Percentiles rank a stretch among this genome's conserved stretches.
These are phyloP conservation scores for Elsinoe ampelina DNA, from an alignment of 2,329 filamentous ascomycete species.

Conservation along the genomic window DNA sequence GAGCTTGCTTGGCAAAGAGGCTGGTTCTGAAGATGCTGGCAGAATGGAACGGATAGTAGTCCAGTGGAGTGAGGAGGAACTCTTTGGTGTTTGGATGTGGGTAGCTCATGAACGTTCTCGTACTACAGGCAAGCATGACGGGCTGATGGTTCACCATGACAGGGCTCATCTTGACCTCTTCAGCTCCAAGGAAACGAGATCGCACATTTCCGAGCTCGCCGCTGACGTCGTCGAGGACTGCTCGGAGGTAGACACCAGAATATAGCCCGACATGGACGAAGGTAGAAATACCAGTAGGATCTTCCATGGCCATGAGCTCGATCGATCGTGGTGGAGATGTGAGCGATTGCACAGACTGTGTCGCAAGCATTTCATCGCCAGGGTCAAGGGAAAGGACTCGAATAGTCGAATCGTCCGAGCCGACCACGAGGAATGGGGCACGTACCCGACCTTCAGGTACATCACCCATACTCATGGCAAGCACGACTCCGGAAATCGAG, in stretches of 20 bases:
- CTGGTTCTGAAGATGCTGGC: slow-evolving; percentile 76
- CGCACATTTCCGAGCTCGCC: slow-evolving; percentile 92
- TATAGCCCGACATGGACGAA: slow-evolving; percentile 94
- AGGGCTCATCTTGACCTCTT: slow-evolving; percentile 79
- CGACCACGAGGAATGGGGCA: slow-evolving; percentile 89
- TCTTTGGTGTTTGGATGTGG: slow-evolving; percentile 76
- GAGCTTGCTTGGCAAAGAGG: slow-evolving; percentile 62
- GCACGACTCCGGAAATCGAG: slow-evolving; percentile 91
- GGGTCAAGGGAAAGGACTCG: slow-evolving; percentile 84
- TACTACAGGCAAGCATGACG: slow-evolving; percentile 81
- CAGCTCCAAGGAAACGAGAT: slow-evolving; percentile 87
- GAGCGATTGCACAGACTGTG: slow-evolving; percentile 19
- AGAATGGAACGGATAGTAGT: slow-evolving; percentile 81
- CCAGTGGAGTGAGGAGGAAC: slow-evolving; percentile 86
- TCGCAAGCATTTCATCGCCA: slow-evolving; percentile 17
- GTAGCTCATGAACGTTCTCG: slow-evolving; percentile 92
- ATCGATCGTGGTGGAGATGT: slow-evolving; percentile 34
- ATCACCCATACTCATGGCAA: slow-evolving; percentile 84
- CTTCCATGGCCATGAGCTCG: slow-evolving; percentile 89
- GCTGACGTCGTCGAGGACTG: slow-evolving; percentile 87
- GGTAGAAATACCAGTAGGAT: slow-evolving; percentile 78
- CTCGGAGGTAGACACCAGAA: slow-evolving; percentile 91
- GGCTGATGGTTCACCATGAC: slow-evolving; percentile 80
- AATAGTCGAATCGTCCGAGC: slow-evolving; percentile 93
- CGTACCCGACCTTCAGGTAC: slow-evolving; percentile 82